Evolutionary conservation across 176 grass and related monocot genomes (phyloP).

Genomic region (Oryza meridionalis): DNA sequence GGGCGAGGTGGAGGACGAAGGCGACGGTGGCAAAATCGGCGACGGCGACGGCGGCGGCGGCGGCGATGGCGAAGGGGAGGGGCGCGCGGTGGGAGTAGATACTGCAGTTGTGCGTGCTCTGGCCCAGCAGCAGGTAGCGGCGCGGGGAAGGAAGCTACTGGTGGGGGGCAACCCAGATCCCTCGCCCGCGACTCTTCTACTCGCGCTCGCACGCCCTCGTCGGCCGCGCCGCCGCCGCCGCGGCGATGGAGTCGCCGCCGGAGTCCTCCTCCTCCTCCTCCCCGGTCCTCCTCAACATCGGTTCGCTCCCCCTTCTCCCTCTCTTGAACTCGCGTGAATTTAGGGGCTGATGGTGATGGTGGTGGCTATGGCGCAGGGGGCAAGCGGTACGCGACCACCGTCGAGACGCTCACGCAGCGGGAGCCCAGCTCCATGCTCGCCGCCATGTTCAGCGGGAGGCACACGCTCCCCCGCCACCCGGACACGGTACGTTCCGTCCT

Average conservation of each 20-base stretch:
- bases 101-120: neutral
- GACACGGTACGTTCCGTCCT: conserved; percentile 45
- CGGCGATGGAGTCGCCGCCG: conserved; percentile 39
- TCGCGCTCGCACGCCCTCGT: neutral
- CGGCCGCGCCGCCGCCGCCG: neutral
- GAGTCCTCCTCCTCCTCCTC: conserved; percentile 49
- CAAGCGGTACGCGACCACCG: conserved; percentile 75
- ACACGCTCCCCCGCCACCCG: conserved; percentile 58
- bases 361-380: conserved; percentile 57
- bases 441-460: conserved; percentile 93
- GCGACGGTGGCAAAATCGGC: too few relatives aligned
- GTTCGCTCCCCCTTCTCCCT: conserved; percentile 37
- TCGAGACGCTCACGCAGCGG: conserved; percentile 86
- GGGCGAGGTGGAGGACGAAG: too few relatives aligned
- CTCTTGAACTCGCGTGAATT: conserved; percentile 14
- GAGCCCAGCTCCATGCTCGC: conserved; percentile 89
- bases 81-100: neutral
- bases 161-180: conserved; percentile 21
- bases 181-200: neutral
- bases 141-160: conserved; percentile 4
- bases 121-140: neutral
- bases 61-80: too few relatives aligned
- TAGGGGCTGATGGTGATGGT: neutral
- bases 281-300: conserved; percentile 69
- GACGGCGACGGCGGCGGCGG: too few relatives aligned